Base-by-base conservation (phyloP, 257 asterid species). In the Jasminum sambac region DNA sequence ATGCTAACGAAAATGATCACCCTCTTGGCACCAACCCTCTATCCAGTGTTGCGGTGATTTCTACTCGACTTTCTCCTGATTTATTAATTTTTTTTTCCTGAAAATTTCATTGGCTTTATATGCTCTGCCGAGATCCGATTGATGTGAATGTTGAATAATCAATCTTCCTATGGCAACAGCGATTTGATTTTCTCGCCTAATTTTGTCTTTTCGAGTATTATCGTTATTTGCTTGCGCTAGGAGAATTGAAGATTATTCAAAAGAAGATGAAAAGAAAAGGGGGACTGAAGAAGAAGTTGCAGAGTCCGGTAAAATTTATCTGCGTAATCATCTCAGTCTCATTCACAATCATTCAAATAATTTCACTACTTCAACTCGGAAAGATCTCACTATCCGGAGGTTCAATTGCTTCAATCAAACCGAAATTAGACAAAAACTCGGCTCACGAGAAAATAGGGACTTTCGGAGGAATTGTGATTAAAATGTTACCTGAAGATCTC, bases 401-500 rank as follows among this genome's bases (percentile, higher is more conserved):
- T 17, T 19, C 73, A 12, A 30, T 46, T 36, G 23, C 16, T 50
- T 61, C 70, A 14, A 42, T 63, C 34, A 67, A 43, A 24, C 39
- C 30, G 3, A 44, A 43, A 44, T 55, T 48, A 8, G 66, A 24
- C 41, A n/a, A 0, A 17, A 6, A 14, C 16, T n/a, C 34, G n/a
- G 55, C 16, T 13, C 59, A 63, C 23, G 66, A 2, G 23, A 76
- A 59, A 66, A 46, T 78, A 5, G 86, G 89, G 11, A 72, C 70
- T 8, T 77, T 79, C 4, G 81, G 86, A 0, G 75, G 74, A 60
- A 50, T 71, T 70, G 69, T 84, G 36, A 70, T 84, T 17, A 81
- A 70, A 42, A 84, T 84, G 89, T 59, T 84, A 7, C 86, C 89
- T 8, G 79, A 75, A 66, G 85, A 84, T 70, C 72, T 84, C 23